Evolutionary conservation across 2,329 filamentous ascomycete species (phyloP), one percentile per base, ranked within the genome.

Genomic region (Xylariaceae sp.): DNA sequence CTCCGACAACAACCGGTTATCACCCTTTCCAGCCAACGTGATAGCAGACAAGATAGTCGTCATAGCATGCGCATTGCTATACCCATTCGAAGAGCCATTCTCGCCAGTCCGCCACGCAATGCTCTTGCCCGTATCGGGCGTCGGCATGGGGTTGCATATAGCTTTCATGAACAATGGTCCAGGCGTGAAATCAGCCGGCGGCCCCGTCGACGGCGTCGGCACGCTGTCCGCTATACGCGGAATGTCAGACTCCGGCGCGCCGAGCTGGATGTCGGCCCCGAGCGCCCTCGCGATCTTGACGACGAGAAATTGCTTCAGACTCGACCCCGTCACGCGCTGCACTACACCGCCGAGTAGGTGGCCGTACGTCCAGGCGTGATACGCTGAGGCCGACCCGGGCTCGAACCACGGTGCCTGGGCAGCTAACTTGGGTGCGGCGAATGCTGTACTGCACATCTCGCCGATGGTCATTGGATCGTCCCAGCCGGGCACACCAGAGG

Each of bases 1-100:
- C 0, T 64, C 60, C 0, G 68, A 69, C 4, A 78, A 52, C 32
- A 72, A 56, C 8, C 50, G 54, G 25, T 53, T 64, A 45, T 5
- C 32, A 10, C 33, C 25, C 5, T 22, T 11, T 14, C 10, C 17
- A 0, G 50, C 56, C 4, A 59, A 77, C 47, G 87, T 95, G 35
- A 96, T 89, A 14, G 33, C 23, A 6, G 68, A 69, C 6, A 73
- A 57, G 17, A 77, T 69, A 1, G 61, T 61, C 5, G 64, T 67
- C 20, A 77, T 39, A 0, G 62, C 64, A 4, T 66, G 61, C 10
- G 73, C 70, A 49, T 77, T 78, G 1, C 57, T 53, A 42, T 74
- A 68, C 1, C 74, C 75, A 47, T 73, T 74, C 1, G 58, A 52
- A 0, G 67, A 67, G 0, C 71, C 71, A 6, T 74, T 53, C 39